Conservation (phyloP, 1,284 basidiomycete genomes). For the Peniophora sp. region DNA sequence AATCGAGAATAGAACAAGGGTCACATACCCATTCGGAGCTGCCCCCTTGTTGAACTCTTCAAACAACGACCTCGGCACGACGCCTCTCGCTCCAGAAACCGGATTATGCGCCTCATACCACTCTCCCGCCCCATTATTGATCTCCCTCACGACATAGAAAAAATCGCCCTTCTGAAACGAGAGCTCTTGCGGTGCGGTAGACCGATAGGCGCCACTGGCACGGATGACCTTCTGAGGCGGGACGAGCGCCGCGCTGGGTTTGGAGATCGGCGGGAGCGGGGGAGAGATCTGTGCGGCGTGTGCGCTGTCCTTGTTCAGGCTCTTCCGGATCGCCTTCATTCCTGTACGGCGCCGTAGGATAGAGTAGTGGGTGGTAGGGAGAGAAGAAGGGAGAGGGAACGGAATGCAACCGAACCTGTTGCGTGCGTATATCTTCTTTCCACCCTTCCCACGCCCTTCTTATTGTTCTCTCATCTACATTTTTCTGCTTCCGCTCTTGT, state of each 20-base stretch:
- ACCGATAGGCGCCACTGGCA: conserved; percentile 65
- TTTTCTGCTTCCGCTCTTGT: not conserved
- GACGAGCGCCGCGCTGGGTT: conserved; percentile 59
- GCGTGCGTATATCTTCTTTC: not conserved
- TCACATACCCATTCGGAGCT: conserved; percentile 40
- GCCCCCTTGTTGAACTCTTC: conserved; percentile 81
- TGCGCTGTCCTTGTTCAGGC: conserved; percentile 60
- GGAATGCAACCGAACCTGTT: not conserved
- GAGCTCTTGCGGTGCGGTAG: conserved; percentile 79
- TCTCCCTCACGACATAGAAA: conserved; percentile 88
- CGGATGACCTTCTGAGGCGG: conserved; percentile 96
- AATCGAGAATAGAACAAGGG: not conserved
- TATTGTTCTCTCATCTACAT: not conserved
- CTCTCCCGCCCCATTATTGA: conserved; percentile 31
- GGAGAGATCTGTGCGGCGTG: conserved; percentile 64
- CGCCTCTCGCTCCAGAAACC: conserved; percentile 82
- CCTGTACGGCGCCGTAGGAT: conserved; percentile 42
- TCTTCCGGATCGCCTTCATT: conserved; percentile 90
- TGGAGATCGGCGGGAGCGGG: conserved; percentile 56
- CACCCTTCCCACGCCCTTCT: not conserved
- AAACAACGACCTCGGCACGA: conserved; percentile 82
- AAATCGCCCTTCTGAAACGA: conserved; percentile 95
- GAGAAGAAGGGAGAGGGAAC: not conserved
- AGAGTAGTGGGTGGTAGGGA: not conserved
- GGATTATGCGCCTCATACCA: conserved; percentile 93